These are phyloP conservation scores for Bolboschoenus planiculmis DNA, from an alignment of 176 grass and related monocot genomes.

Conservation along the genomic window DNA sequence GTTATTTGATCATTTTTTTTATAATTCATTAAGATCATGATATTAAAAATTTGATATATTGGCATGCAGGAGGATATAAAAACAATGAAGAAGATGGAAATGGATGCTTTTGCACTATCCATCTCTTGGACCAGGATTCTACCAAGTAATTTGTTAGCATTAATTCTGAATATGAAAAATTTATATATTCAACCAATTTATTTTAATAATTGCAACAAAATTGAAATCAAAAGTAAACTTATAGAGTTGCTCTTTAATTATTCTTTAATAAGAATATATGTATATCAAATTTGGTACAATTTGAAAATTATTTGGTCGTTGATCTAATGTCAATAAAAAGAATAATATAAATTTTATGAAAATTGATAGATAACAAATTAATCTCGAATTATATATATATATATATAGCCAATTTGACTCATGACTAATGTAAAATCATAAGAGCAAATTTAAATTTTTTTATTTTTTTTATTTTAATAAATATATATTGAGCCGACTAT, in stretches of 20 bases:
- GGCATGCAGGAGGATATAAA: conserved; percentile 42
- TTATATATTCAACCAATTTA: too few relatives aligned
- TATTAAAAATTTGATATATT: neutral
- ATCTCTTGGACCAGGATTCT: conserved; percentile 54
- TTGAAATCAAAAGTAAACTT: neutral
- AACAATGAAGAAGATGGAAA: conserved; percentile 41
- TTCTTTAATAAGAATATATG: neutral
- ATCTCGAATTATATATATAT: too few relatives aligned
- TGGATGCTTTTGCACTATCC: conserved; percentile 52
- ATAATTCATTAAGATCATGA: neutral
- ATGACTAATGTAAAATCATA: neutral
- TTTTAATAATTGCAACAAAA: neutral
- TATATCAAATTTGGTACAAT: too few relatives aligned
- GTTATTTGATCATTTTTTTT: neutral
- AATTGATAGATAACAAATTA: neutral
- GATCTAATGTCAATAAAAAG: too few relatives aligned
- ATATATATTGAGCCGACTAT: too few relatives aligned
- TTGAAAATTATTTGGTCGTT: too few relatives aligned
- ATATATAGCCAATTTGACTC: too few relatives aligned
- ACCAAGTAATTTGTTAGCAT: conserved; percentile 32
- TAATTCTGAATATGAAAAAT: neutral
- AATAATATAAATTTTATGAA: neutral
- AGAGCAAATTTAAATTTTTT: neutral
- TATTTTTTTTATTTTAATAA: too few relatives aligned
- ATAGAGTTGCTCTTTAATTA: neutral